Evolutionary conservation across 352 stramenopile species (phyloP).

Genomic region (Phytophthora multivora): DNA sequence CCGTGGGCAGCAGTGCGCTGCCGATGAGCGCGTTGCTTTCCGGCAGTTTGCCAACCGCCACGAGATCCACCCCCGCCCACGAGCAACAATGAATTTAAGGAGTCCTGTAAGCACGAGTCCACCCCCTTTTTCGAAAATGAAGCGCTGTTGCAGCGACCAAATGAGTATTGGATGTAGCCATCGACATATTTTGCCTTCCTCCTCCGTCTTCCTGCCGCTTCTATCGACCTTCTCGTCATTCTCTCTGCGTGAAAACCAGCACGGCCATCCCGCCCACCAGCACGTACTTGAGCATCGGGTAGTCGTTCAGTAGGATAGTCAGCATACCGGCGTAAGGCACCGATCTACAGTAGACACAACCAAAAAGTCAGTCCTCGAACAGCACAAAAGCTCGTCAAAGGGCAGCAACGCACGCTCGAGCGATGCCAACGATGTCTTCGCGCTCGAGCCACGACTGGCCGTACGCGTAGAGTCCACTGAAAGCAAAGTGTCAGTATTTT

Average conservation of each 20-base stretch:
- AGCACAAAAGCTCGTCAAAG: neutral
- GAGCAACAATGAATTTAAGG: slow-evolving; percentile 40
- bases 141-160: slow-evolving; percentile 34
- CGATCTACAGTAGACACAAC: slow-evolving; percentile 53
- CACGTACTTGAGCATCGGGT: slow-evolving; percentile 95
- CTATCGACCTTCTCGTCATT: slow-evolving; percentile 39
- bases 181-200: neutral
- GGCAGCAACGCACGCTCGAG: slow-evolving; percentile 76
- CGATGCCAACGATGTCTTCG: slow-evolving; percentile 97
- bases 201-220: neutral
- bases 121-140: slow-evolving; percentile 32
- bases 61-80: slow-evolving; percentile 6
- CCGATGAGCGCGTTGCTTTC: slow-evolving; percentile 42
- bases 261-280: slow-evolving; percentile 81
- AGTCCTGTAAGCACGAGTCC: slow-evolving; percentile 9
- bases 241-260: slow-evolving; percentile 82
- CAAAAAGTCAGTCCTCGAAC: slow-evolving; percentile 11
- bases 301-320: slow-evolving; percentile 99
- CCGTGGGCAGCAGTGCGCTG: slow-evolving; percentile 33
- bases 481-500: slow-evolving; percentile 12
- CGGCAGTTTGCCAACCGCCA: slow-evolving; percentile 14
- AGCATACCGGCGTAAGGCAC: slow-evolving; percentile 98
- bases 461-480: slow-evolving; percentile 94
- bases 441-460: slow-evolving; percentile 98
- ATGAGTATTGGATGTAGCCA: slow-evolving; percentile 30